These are phyloP conservation scores for Petunia secreta DNA, from an alignment of 257 asterid species.

Conservation along the genomic window DNA sequence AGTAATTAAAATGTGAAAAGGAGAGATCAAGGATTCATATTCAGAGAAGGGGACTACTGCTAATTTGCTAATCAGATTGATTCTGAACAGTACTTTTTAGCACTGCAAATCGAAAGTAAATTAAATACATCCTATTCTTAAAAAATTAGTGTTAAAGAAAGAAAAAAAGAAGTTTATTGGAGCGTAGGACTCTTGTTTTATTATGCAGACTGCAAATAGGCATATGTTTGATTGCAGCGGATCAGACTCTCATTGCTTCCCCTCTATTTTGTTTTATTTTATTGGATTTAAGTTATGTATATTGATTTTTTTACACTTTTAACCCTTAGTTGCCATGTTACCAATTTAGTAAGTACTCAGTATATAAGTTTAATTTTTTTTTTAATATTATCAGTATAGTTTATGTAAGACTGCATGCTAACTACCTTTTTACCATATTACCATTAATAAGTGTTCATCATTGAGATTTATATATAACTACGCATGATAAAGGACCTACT, in stretches of 20 bases:
- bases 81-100: slow-evolving; percentile 19
- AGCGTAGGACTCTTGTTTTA: neutral
- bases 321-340: no score
- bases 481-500: no score
- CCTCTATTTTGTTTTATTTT: neutral
- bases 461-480: neutral
- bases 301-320: neutral
- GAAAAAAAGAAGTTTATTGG: neutral
- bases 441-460: neutral
- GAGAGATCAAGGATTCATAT: slow-evolving; percentile 13
- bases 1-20: slow-evolving; percentile 13
- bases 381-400: no score
- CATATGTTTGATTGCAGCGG: slow-evolving; percentile 10
- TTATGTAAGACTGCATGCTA: no score
- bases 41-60: slow-evolving; percentile 26
- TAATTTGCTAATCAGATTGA: slow-evolving; percentile 18
- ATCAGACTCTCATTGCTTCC: slow-evolving; percentile 16
- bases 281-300: neutral
- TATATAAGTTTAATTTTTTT: no score
- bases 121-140: neutral
- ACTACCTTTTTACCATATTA: no score
- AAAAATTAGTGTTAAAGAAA: no score
- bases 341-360: no score
- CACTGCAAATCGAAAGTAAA: slow-evolving; percentile 19
- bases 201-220: neutral